These are phyloP conservation scores for Vanilla planifolia DNA, from an alignment of 106 monocot species.

Conservation along the genomic window DNA sequence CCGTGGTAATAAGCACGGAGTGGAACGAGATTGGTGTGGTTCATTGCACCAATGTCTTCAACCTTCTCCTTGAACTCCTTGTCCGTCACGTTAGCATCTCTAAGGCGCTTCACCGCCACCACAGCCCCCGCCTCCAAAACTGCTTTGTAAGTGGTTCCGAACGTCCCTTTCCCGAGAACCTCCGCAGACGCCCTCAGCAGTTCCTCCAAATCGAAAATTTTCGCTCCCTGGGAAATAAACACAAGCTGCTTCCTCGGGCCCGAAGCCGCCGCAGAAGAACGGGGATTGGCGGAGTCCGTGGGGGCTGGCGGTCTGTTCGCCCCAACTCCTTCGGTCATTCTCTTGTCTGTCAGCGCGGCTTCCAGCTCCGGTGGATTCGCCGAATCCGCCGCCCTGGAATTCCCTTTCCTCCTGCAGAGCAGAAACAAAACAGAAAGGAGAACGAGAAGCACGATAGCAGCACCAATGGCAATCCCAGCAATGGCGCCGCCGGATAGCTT, in stretches of 20 bases:
- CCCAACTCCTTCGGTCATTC: conserved; percentile 1
- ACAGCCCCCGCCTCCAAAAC: conserved; percentile 52
- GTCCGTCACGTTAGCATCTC: conserved; percentile 54
- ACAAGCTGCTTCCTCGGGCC: conserved; percentile 40
- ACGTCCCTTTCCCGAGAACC: conserved; percentile 83
- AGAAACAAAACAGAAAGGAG: conserved; percentile 26
- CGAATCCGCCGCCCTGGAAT: conserved; percentile 6
- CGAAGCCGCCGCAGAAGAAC: neutral
- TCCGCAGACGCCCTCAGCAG: conserved; percentile 86
- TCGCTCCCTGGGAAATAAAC: conserved; percentile 34
- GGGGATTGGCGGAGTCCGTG: too few species aligned
- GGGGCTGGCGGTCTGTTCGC: neutral
- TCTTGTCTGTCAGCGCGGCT: conserved; percentile 27
- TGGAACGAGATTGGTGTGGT: conserved; percentile 51
- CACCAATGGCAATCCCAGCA: conserved; percentile 66
- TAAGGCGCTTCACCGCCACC: conserved; percentile 76
- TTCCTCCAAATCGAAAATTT: conserved; percentile 64
- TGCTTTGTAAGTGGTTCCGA: conserved; percentile 87
- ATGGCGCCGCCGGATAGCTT: conserved; percentile 73
- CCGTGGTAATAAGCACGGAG: conserved; percentile 73
- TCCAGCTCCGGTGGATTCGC: conserved; percentile 19
- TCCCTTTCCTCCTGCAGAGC: conserved; percentile 28
- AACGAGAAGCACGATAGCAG: conserved; percentile 26
- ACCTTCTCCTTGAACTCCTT: conserved; percentile 61
- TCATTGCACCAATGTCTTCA: conserved; percentile 43